phyloP scores from a whole-genome alignment of 495 filamentous ascomycete genomes.

The Cercophora scortea region DNA sequence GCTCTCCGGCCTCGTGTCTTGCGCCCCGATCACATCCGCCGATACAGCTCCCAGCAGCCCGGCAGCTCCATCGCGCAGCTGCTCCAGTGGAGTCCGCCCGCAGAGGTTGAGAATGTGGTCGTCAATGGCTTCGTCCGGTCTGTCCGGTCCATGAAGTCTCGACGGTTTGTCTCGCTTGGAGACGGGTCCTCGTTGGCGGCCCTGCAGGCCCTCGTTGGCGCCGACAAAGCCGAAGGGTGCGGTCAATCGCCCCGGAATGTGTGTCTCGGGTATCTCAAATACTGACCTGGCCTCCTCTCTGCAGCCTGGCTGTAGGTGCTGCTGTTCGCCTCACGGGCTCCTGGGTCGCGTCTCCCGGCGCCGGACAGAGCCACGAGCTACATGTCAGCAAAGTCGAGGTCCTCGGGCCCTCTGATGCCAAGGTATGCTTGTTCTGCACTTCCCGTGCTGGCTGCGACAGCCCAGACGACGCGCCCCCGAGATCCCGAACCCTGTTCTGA shows the following conservation, averaged over 20 bases:
- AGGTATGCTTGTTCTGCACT: constrained; percentile 45
- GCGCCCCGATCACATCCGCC: constrained; percentile 1
- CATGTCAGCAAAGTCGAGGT: constrained; percentile 59
- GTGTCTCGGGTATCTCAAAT: constrained; percentile 16
- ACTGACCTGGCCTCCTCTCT: constrained; percentile 17
- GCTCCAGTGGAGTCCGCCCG: constrained; percentile 22
- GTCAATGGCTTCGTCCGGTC: constrained; percentile 78
- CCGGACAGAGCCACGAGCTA: constrained; percentile 72
- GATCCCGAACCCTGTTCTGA: constrained; percentile 8
- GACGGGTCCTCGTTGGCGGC: constrained; percentile 79
- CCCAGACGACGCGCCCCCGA: too few species aligned
- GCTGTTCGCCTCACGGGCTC: constrained; percentile 71
- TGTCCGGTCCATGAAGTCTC: constrained; percentile 75
- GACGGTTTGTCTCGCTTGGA: constrained; percentile 74
- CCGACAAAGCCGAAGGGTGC: constrained; percentile 70
- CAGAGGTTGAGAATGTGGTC: constrained; percentile 23
- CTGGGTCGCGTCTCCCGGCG: constrained; percentile 68
- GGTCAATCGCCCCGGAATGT: constrained; percentile 23
- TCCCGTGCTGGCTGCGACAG: too few species aligned
- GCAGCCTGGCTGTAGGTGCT: constrained; percentile 70
- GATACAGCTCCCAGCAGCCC: constrained; percentile 13
- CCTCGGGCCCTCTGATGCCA: constrained; percentile 67
- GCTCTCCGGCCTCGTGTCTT: constrained; percentile 4
- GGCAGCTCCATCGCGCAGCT: constrained; percentile 19
- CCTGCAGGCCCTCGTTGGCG: constrained; percentile 74